phyloP scores from a whole-genome alignment of 177 flowering plant species.

The Vitis hybrid region DNA sequence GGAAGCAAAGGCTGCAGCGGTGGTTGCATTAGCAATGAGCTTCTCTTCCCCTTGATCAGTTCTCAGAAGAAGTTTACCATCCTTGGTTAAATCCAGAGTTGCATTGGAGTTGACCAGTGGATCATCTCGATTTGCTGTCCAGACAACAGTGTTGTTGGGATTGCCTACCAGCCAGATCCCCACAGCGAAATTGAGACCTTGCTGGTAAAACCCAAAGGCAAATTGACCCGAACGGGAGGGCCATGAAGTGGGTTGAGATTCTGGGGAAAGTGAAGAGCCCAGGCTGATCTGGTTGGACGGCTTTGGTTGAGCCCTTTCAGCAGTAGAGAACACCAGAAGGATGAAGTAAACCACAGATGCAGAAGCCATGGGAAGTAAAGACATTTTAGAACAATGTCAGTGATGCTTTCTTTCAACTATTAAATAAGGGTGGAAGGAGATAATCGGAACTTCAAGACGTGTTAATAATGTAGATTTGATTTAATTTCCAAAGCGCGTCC shows the following conservation, averaged over 20 bases:
- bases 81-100: not conserved
- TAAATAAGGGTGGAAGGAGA: no score
- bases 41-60: not conserved
- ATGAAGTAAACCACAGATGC: not conserved
- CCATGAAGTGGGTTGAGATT: not conserved
- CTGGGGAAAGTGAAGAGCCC: constrained; percentile 23
- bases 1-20: constrained; percentile 9
- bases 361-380: not conserved
- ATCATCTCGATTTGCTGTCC: constrained; percentile 16
- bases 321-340: not conserved
- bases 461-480: no score
- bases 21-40: not conserved
- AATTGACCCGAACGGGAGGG: not conserved
- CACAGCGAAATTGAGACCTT: not conserved
- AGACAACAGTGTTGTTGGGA: constrained; percentile 2
- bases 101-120: not conserved
- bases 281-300: constrained; percentile 8
- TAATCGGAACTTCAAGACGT: no score
- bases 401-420: no score
- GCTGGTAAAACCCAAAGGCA: constrained; percentile 9
- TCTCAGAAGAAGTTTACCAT: constrained; percentile 8
- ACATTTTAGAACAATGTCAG: not conserved
- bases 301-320: constrained; percentile 6
- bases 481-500: no score
- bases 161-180: constrained; percentile 5